These are phyloP conservation scores for Beta vulgaris DNA, from an alignment of 148 eudicot genomes.

Conservation along the genomic window DNA sequence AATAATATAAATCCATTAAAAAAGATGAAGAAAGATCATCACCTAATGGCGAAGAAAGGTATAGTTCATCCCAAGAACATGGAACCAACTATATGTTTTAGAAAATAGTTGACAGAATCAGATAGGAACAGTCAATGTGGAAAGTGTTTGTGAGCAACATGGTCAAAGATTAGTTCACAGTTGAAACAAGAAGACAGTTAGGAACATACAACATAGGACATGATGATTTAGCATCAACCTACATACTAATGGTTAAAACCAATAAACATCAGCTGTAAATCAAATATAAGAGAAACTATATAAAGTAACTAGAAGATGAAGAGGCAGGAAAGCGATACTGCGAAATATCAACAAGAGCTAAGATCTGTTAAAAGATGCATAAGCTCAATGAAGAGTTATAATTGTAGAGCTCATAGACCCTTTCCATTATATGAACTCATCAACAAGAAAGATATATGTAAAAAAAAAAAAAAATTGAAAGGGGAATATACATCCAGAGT, in stretches of 20 bases:
- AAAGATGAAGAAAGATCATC: neutral
- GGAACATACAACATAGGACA: too few species aligned
- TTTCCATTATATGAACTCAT: too few species aligned
- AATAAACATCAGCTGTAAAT: too few species aligned
- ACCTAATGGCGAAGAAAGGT: neutral
- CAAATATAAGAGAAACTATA: neutral
- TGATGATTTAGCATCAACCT: neutral
- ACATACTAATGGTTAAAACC: too few species aligned
- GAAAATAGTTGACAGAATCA: neutral
- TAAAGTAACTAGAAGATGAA: neutral
- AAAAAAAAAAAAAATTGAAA: too few species aligned
- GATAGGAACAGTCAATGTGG: neutral
- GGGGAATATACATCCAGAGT: too few species aligned
- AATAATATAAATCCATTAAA: too few species aligned
- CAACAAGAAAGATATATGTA: too few species aligned
- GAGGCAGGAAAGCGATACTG: neutral
- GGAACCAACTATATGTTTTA: neutral
- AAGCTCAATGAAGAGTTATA: too few species aligned
- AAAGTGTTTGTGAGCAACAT: neutral
- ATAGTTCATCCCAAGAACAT: neutral
- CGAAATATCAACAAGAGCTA: neutral
- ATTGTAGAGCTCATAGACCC: too few species aligned
- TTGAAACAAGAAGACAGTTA: too few species aligned
- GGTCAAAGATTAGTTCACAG: neutral
- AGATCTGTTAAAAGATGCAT: too few species aligned